Base-by-base conservation (phyloP, 2,329 filamentous ascomycete genomes). In the Penicillium sp. region DNA sequence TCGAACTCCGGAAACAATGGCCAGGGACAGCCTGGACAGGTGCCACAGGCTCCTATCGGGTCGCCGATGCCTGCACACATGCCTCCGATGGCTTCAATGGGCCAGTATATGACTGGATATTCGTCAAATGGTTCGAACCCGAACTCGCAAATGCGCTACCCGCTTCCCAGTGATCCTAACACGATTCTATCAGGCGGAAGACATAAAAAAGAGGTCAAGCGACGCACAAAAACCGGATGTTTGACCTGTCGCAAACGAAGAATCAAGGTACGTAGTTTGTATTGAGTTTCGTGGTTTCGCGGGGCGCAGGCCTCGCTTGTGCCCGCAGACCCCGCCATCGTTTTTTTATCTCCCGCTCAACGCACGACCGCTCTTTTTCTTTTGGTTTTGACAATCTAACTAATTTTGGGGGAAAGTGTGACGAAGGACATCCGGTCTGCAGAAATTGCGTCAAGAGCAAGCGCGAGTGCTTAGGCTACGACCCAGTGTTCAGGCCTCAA, bases 361-460 rank as follows among this genome's bases (percentile, higher is more conserved):
- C 40, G 49, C 53, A 52, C 52, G 39, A 47, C 34, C 36, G 46
- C 28, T 49, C 31, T 32, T 47, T 32, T 47, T 36, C 52, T 53
- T 49, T 34, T 46, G 40, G 52, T 49, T 50, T 49, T 39, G 61
- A 58, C 39, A 51, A 51, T 57, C 39, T 42, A 55, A 55, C 49
- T 57, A 47, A 43, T 27, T 47, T 39, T 40, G 20, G 16, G 40
- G 37, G 32, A 38, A 26, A 96, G 93, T 98, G 93, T 74, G 93
- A 97, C 80, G 93, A 98, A 77, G 84, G 82, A 51, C 89, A 95
- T 69, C 93, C 93, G 18, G 84, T 85, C 50, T 98, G 93, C 76
- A 73, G 80, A 59, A 85, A 85, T 64, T 85, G 81, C 61, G 75
- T 79, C 57, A 85, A 85, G 65, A 82, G 79, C 68, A 84, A 84